Percentiles rank a stretch among this genome's conserved stretches.
phyloP scores from a whole-genome alignment of 345 rosid species.

The Excoecaria cochinchinensis region DNA sequence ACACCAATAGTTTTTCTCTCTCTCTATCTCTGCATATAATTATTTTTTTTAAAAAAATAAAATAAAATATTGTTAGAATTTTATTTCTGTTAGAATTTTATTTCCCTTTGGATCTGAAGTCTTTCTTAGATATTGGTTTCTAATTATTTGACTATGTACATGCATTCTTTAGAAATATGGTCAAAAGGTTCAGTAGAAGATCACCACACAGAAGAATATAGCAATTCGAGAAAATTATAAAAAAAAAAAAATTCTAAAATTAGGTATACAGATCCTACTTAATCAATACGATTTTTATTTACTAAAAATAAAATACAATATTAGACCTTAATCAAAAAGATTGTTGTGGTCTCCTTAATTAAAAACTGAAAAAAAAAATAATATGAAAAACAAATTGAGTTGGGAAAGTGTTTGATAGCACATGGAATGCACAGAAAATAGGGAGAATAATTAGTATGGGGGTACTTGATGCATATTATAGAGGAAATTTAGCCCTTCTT shows the following conservation, averaged over 20 bases:
- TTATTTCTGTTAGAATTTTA: too few species aligned
- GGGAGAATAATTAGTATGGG: slow-evolving; percentile 5
- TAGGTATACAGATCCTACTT: slow-evolving; percentile 12
- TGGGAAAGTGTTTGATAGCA: slow-evolving; percentile 24
- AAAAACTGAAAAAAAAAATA: neutral
- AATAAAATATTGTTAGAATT: neutral
- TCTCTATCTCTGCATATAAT: too few species aligned
- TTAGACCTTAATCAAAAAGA: slow-evolving; percentile 19
- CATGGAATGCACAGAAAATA: slow-evolving; percentile 23
- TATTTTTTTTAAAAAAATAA: too few species aligned
- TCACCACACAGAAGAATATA: neutral
- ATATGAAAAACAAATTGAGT: neutral
- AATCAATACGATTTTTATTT: neutral
- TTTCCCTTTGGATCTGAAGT: too few species aligned
- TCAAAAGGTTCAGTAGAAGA: slow-evolving; percentile 2
- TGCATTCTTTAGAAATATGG: slow-evolving; percentile 4
- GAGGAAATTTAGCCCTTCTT: neutral
- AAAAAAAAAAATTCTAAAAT: neutral
- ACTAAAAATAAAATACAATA: neutral
- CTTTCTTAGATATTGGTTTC: neutral
- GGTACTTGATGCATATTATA: neutral
- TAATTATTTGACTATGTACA: slow-evolving; percentile 7
- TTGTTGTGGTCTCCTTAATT: slow-evolving; percentile 13
- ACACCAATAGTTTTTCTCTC: neutral
- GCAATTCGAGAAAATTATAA: neutral